A percentile compares a stretch with the other conserved stretches of the same genome.
These are phyloP conservation scores for Aspergillus awamori DNA, from an alignment of 2,329 filamentous ascomycete genomes.

Conservation along the genomic window DNA sequence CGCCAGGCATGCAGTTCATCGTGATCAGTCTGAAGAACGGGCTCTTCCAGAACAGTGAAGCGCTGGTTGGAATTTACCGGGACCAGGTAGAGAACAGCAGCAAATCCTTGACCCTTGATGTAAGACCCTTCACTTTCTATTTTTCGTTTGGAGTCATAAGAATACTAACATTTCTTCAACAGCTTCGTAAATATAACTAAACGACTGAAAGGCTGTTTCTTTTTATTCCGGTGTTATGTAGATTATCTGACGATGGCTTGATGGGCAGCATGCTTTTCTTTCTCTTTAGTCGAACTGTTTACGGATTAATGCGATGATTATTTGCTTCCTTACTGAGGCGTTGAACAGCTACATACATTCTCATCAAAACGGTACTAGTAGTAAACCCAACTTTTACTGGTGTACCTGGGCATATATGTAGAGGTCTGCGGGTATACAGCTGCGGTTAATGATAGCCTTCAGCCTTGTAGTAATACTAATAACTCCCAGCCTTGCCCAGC, in stretches of 20 bases:
- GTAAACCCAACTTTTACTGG: too few relatives aligned
- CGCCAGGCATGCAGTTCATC: slow-evolving; percentile 98
- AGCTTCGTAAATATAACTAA: slow-evolving; percentile 43
- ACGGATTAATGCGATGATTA: not conserved
- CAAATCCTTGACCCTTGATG: slow-evolving; percentile 89
- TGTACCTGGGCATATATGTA: too few relatives aligned
- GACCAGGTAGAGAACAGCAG: slow-evolving; percentile 94
- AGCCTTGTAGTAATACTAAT: too few relatives aligned
- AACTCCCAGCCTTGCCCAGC: too few relatives aligned
- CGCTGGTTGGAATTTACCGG: slow-evolving; percentile 89
- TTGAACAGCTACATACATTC: too few relatives aligned
- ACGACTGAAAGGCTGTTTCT: not conserved
- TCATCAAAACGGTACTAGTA: too few relatives aligned
- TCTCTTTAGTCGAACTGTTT: not conserved
- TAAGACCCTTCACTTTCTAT: slow-evolving; percentile 57
- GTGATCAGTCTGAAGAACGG: slow-evolving; percentile 96
- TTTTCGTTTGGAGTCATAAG: not conserved
- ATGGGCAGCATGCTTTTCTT: not conserved
- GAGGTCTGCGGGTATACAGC: too few relatives aligned
- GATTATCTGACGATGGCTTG: slow-evolving; percentile 1
- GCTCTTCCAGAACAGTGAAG: slow-evolving; percentile 95
- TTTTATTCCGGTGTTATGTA: slow-evolving; percentile 9
- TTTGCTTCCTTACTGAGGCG: not conserved
- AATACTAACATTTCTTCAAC: slow-evolving; percentile 16
- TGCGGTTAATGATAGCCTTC: too few relatives aligned